Conservation (phyloP, 108 stramenopile genomes). For the Aureococcus anophagefferens region DNA sequence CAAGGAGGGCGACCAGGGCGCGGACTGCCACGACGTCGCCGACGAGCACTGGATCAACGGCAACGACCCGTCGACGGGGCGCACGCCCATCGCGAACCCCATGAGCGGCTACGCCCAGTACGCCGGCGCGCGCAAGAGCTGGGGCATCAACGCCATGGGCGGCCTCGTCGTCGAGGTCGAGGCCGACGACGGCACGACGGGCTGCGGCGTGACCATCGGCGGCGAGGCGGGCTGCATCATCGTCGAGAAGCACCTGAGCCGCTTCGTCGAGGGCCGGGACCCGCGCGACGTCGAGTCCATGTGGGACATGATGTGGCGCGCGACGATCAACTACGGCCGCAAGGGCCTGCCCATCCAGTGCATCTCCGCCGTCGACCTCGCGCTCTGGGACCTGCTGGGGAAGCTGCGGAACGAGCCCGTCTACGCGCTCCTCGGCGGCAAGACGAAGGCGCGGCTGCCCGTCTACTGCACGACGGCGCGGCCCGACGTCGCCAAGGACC, state of each 20-base stretch:
- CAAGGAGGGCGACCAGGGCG: conserved; percentile 45
- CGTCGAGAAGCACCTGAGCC: conserved; percentile 45
- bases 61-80: neutral
- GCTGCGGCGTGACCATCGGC: conserved; percentile 47
- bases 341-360: conserved; percentile 57
- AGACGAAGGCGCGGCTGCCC: conserved; percentile 53
- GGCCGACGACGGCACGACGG: conserved; percentile 27
- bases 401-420: conserved; percentile 46
- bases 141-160: conserved; percentile 57
- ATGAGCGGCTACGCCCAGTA: conserved; percentile 46
- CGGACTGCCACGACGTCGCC: conserved; percentile 51
- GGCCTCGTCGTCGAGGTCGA: conserved; percentile 55
- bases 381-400: conserved; percentile 60
- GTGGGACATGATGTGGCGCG: conserved; percentile 58
- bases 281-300: conserved; percentile 55
- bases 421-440: conserved; percentile 53
- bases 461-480: conserved; percentile 57
- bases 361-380: conserved; percentile 49
- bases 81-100: conserved; percentile 45
- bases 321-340: conserved; percentile 52
- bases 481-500: conserved; percentile 48
- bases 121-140: conserved; percentile 38
- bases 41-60: conserved; percentile 57
- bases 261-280: conserved; percentile 51
- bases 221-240: conserved; percentile 54